phyloP scores from a whole-genome alignment of 2,329 filamentous ascomycete genomes.

The Nothomitra cinnamomea region DNA sequence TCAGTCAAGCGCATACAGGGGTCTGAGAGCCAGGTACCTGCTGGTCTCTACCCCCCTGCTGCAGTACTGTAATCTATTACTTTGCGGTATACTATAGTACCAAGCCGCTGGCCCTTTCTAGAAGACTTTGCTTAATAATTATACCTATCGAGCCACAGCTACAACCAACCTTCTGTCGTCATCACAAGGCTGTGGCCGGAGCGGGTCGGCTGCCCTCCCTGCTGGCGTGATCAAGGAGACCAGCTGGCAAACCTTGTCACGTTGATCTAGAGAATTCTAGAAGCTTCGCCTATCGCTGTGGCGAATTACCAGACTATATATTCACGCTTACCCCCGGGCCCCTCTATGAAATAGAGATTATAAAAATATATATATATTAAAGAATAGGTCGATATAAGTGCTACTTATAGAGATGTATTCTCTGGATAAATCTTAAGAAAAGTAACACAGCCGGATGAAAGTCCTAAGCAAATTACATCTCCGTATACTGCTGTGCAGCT shows the following conservation, averaged over 20 bases:
- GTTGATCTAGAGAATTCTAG: background rate
- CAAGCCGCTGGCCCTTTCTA: too few relatives aligned
- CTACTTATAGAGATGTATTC: background rate
- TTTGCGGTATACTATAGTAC: too few relatives aligned
- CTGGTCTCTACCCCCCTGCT: too few relatives aligned
- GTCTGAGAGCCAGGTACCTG: too few relatives aligned
- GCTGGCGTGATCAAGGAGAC: background rate
- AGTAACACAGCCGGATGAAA: conserved; percentile 12
- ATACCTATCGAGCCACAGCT: too few relatives aligned
- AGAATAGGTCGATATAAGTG: background rate
- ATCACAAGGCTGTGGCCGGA: background rate
- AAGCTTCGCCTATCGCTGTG: background rate
- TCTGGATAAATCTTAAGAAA: conserved; percentile 7
- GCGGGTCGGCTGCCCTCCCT: background rate
- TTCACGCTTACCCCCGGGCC: conserved; percentile 4
- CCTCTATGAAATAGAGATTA: conserved; percentile 6
- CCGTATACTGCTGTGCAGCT: conserved; percentile 10
- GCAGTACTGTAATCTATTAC: too few relatives aligned
- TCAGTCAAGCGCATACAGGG: too few relatives aligned
- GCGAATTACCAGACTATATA: conserved; percentile 5
- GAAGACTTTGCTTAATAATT: background rate
- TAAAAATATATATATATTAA: conserved; percentile 5
- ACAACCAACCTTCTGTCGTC: too few relatives aligned
- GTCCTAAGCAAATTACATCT: conserved; percentile 13
- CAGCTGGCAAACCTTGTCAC: background rate